Evolutionary conservation across 1,284 basidiomycete species (phyloP).

Genomic region (Marasmius tenuissimus): DNA sequence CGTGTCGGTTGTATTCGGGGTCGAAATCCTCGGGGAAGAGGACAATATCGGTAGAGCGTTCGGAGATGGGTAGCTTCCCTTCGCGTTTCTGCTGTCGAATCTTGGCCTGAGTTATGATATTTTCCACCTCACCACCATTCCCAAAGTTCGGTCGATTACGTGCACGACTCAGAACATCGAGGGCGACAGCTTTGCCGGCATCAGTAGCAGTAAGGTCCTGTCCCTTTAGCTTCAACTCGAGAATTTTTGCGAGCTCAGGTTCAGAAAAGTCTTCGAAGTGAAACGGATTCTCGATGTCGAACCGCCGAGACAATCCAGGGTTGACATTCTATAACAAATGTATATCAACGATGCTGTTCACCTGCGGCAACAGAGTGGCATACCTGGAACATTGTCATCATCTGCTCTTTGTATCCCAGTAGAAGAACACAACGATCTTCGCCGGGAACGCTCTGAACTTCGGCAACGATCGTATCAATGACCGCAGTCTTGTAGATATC

Average conservation of each 20-base stretch:
- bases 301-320: constrained; percentile 59
- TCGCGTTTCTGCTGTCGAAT: constrained; percentile 45
- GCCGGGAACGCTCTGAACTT: constrained; percentile 64
- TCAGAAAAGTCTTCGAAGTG: constrained; percentile 64
- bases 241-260: constrained; percentile 46
- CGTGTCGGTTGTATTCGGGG: constrained; percentile 49
- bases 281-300: constrained; percentile 66
- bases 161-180: constrained; percentile 49
- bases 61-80: constrained; percentile 26
- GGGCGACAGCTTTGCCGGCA: constrained; percentile 53
- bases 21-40: constrained; percentile 67
- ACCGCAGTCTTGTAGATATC: constrained; percentile 65
- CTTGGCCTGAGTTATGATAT: constrained; percentile 57
- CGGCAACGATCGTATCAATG: constrained; percentile 71
- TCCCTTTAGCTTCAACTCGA: constrained; percentile 54
- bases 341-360: not conserved
- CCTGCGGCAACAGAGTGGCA: constrained; percentile 2
- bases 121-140: constrained; percentile 69
- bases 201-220: constrained; percentile 59
- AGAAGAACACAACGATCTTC: constrained; percentile 69
- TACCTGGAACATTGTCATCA: constrained; percentile 72
- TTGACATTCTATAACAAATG: constrained; percentile 56
- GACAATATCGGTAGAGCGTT: constrained; percentile 37
- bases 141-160: constrained; percentile 65
- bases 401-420: constrained; percentile 63